Base-by-base conservation (phyloP, 768 basidiomycete genomes). In the Hypsizygus marmoreus region DNA sequence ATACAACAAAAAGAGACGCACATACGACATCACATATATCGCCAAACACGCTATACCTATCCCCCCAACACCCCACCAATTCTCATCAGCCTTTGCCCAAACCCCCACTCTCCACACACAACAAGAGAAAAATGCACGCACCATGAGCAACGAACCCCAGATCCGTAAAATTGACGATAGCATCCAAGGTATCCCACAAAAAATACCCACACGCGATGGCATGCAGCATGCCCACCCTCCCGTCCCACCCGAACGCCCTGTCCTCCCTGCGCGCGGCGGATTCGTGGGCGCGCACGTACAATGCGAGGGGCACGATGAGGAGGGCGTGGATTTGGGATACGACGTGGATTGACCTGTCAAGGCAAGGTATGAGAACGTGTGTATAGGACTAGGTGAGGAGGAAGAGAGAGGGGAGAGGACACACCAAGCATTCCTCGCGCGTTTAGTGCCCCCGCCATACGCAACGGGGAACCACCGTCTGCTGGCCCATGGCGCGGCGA, bases 121-220 rank as follows among this genome's bases (percentile, higher is more conserved):
- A n/a, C 23, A 3, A 2, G 22, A 14, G 11, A 19, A 20, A 25
- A 4, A 56, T 34, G 9, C n/a, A 43, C 71, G 36, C 55, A 70
- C 90, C 92, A 57, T 95, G 92, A 12, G 85, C 53, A 1, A 92
- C 80, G 53, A 92, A 92, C 6, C 88, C 91, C 4, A 82, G 39
- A 45, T 88, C 84, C 38, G 76, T 73, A 55, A 78, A 87, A 62
- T 90, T 82, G 40, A 86, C 42, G 17, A 84, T 65, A 6, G 82
- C 79, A 63, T 91, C 88, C 20, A 89, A 46, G 0, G 76, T 75
- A 58, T 95, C 92, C 92, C 92, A 95, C 14, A 93, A 52, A 62
- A 95, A 94, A 59, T 86, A 86, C 86, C 86, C 91, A 39, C 76
- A 74, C 23, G 88, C 81, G 37, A 95, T 74, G 17, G 86, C 87